Evolutionary conservation across 2,329 filamentous ascomycete species (phyloP).

Genomic region (Monosporascus ibericus): DNA sequence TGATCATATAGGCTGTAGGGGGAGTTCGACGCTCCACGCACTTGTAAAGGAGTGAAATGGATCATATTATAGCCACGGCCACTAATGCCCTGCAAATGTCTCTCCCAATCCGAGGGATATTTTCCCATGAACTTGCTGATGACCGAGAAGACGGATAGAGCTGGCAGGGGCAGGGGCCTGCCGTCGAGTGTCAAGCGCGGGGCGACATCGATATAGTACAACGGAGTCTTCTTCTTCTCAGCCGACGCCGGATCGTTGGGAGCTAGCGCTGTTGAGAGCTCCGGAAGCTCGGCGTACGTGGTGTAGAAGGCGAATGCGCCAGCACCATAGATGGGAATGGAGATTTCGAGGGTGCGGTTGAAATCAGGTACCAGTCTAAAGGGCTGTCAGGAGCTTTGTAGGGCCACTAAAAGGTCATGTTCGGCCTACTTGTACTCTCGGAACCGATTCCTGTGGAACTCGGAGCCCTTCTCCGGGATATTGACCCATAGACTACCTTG

Average conservation of each 20-base stretch:
- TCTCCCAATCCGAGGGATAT: conserved; percentile 85
- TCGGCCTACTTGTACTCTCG: conserved; percentile 76
- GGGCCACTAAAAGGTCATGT: not conserved
- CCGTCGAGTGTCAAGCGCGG: conserved; percentile 72
- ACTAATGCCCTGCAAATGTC: conserved; percentile 80
- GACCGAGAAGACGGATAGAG: conserved; percentile 84
- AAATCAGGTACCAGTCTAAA: conserved; percentile 81
- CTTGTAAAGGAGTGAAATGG: conserved; percentile 92
- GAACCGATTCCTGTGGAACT: conserved; percentile 75
- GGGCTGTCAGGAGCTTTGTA: conserved; percentile 5
- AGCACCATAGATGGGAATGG: conserved; percentile 73
- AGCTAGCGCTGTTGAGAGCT: conserved; percentile 55
- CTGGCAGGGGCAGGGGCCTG: conserved; percentile 71
- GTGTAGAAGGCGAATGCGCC: conserved; percentile 94
- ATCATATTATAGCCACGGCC: conserved; percentile 97
- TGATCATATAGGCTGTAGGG: conserved; percentile 97
- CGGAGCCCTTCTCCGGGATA: conserved; percentile 69
- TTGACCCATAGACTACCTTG: conserved; percentile 96
- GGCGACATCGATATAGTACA: conserved; percentile 91
- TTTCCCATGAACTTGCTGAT: conserved; percentile 98
- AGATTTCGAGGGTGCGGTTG: conserved; percentile 84
- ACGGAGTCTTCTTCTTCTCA: conserved; percentile 61
- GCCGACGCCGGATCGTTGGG: conserved; percentile 39
- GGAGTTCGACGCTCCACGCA: conserved; percentile 84
- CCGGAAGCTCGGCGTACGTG: conserved; percentile 81